A percentile compares a stretch with the other conserved stretches of the same genome.
These are phyloP conservation scores for Cystoderma amianthinum DNA, from an alignment of 768 basidiomycete genomes.

Conservation along the genomic window DNA sequence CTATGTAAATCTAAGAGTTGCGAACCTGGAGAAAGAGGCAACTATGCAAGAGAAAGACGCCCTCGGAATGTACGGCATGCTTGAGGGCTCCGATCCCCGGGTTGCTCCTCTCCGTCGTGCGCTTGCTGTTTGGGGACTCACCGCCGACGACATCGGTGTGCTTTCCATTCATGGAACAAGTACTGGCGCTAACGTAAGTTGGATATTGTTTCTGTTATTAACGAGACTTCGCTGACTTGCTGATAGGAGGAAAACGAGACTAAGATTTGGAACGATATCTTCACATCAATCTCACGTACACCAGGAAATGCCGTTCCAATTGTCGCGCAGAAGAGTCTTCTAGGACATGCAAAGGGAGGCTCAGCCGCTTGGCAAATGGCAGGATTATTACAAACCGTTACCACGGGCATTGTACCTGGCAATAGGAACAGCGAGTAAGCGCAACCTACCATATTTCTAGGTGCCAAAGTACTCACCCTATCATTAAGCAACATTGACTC, in stretches of 20 bases:
- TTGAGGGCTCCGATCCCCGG: conserved; percentile 78
- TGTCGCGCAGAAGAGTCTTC: conserved; percentile 95
- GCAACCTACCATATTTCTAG: too few species aligned
- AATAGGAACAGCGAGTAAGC: conserved; percentile 95
- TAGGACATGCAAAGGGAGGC: conserved; percentile 97
- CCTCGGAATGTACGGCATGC: conserved; percentile 92
- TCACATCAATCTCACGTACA: conserved; percentile 82
- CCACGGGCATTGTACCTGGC: conserved; percentile 84
- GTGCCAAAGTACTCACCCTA: conserved; percentile 6
- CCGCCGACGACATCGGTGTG: conserved; percentile 87
- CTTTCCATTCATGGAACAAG: conserved; percentile 88
- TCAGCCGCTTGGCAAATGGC: conserved; percentile 98
- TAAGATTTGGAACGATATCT: conserved; percentile 92
- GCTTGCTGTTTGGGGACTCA: conserved; percentile 94
- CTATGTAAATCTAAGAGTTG: conserved; percentile 71
- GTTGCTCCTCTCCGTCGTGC: conserved; percentile 92
- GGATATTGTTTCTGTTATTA: conserved; percentile 5
- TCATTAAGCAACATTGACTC: conserved; percentile 80
- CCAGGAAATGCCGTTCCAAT: conserved; percentile 96
- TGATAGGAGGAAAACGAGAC: conserved; percentile 95
- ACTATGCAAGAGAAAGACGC: conserved; percentile 88
- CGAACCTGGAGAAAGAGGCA: conserved; percentile 88
- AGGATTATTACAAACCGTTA: conserved; percentile 82
- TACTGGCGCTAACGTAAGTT: conserved; percentile 69
- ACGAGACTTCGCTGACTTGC: too few species aligned